Evolutionary conservation across 148 eudicot species (phyloP).

Genomic region (Rhododendron ovatum): DNA sequence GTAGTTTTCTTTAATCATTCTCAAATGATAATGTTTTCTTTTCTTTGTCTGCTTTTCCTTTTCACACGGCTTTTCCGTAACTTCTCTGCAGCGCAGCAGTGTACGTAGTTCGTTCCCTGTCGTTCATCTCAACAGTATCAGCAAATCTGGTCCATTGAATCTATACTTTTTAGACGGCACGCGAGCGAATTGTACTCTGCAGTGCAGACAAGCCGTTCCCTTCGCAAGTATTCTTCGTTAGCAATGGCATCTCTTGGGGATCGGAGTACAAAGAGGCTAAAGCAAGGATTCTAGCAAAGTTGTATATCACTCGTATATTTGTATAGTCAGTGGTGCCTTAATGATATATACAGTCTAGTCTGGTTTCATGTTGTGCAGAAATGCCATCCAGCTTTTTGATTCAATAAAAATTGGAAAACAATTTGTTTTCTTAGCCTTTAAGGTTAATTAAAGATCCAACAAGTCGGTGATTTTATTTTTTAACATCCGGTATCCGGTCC

Average conservation of each 20-base stretch:
- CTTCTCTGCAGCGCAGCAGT: not conserved
- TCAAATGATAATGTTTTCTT: not conserved
- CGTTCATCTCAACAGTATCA: not conserved
- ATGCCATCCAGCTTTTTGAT: not conserved
- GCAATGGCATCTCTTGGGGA: not conserved
- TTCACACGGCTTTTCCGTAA: not conserved
- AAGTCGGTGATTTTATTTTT: no score
- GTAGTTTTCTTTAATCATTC: not conserved
- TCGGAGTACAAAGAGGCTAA: not conserved
- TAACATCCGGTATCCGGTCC: not conserved
- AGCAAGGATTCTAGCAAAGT: not conserved
- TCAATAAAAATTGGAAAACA: not conserved
- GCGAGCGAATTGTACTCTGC: no score
- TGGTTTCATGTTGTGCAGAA: not conserved
- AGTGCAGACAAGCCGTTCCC: no score
- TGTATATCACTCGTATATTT: not conserved
- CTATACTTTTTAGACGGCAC: no score
- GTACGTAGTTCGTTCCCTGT: not conserved
- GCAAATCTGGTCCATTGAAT: no score
- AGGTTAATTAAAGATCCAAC: not conserved
- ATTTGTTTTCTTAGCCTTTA: not conserved
- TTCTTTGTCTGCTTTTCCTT: not conserved
- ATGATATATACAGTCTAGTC: not conserved
- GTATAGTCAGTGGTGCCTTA: not conserved
- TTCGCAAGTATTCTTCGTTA: not conserved